These are phyloP conservation scores for Nakazawaea anatomiae DNA, from an alignment of 805 yeast species.

Conservation along the genomic window DNA sequence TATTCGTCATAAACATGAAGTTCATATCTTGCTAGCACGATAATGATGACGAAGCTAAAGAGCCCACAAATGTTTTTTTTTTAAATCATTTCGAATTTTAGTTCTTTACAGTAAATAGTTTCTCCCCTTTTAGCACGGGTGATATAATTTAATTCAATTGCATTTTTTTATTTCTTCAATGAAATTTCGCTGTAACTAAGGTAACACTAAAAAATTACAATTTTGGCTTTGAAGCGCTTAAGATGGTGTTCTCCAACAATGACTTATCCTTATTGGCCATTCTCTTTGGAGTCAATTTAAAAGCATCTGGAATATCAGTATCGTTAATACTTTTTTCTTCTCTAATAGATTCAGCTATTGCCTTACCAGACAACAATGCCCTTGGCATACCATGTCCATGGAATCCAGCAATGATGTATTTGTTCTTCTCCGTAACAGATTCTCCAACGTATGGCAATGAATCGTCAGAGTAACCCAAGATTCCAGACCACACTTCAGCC, in stretches of 20 bases:
- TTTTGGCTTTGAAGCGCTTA: background rate
- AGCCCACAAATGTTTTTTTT: too few species aligned
- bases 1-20: conserved; percentile 4
- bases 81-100: too few species aligned
- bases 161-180: too few species aligned
- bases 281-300: conserved; percentile 17
- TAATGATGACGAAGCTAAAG: background rate
- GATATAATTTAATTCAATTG: too few species aligned
- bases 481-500: conserved; percentile 36
- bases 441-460: conserved; percentile 38
- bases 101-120: too few species aligned
- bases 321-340: conserved; percentile 1
- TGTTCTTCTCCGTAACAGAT: conserved; percentile 21
- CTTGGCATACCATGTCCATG: conserved; percentile 51
- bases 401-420: conserved; percentile 41
- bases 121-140: too few species aligned
- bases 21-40: background rate
- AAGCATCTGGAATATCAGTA: conserved; percentile 15
- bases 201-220: background rate
- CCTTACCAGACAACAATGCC: conserved; percentile 33
- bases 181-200: background rate
- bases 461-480: conserved; percentile 40
- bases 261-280: conserved; percentile 13
- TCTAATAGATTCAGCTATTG: conserved; percentile 24
- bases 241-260: conserved; percentile 11